phyloP scores from a whole-genome alignment of 805 yeast species.

The Schwanniomyces yamadae region DNA sequence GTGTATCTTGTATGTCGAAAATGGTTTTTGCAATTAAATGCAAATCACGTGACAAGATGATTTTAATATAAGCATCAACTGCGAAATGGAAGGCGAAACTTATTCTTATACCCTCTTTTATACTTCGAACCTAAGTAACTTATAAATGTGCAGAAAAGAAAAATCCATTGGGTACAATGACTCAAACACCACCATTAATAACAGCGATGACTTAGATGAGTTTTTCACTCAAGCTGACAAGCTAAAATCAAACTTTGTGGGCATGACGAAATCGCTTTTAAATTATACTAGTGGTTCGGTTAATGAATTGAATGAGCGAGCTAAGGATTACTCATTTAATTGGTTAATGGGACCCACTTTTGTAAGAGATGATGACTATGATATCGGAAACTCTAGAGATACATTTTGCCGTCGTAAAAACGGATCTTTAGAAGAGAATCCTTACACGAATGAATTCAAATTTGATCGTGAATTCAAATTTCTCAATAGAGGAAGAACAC shows the following conservation, averaged over 20 bases:
- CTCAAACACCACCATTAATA: no score
- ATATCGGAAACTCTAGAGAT: no score
- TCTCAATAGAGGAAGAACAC: slow-evolving; percentile 23
- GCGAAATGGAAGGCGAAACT: no score
- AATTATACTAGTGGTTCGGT: slow-evolving; percentile 22
- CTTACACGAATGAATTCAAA: neutral
- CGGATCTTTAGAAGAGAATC: neutral
- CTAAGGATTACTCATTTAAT: slow-evolving; percentile 17
- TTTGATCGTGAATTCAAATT: neutral
- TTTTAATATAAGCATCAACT: no score
- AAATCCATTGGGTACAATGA: no score
- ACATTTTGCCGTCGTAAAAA: neutral
- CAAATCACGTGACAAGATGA: no score
- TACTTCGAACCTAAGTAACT: no score
- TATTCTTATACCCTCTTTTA: no score
- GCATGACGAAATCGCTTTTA: slow-evolving; percentile 24
- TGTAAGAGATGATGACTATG: neutral
- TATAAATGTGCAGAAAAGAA: no score
- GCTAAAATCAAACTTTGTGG: slow-evolving; percentile 22
- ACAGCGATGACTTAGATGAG: slow-evolving; percentile 19
- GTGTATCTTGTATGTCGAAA: no score
- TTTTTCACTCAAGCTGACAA: slow-evolving; percentile 24
- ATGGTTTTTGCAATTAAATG: no score
- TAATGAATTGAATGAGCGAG: slow-evolving; percentile 20
- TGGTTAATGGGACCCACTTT: slow-evolving; percentile 15